These are phyloP conservation scores for Steccherinum ochraceum DNA, from an alignment of 768 basidiomycete species.

Conservation along the genomic window DNA sequence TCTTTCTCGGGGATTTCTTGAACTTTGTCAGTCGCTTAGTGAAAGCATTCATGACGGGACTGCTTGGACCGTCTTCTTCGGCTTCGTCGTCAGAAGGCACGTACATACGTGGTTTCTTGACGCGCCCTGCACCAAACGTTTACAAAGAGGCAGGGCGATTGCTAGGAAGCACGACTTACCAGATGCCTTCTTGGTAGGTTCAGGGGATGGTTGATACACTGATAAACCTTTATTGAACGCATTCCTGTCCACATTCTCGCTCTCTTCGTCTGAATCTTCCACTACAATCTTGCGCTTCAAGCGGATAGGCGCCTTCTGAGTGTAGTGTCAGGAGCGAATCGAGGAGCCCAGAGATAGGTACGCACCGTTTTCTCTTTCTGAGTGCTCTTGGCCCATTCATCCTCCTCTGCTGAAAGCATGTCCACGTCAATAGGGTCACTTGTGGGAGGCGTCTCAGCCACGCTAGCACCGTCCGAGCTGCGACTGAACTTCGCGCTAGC, in stretches of 20 bases:
- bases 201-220: constrained; percentile 10
- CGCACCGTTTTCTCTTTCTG: constrained; percentile 5
- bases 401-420: constrained; percentile 48
- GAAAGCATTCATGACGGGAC: constrained; percentile 37
- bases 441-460: constrained; percentile 61
- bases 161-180: background rate
- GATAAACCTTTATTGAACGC: constrained; percentile 12
- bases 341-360: background rate
- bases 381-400: constrained; percentile 20
- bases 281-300: constrained; percentile 63
- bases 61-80: constrained; percentile 39
- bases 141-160: too few relatives aligned
- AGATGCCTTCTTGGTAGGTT: background rate
- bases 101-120: constrained; percentile 59
- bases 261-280: constrained; percentile 70
- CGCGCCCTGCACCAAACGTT: constrained; percentile 31
- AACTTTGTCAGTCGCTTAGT: constrained; percentile 56
- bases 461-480: constrained; percentile 44
- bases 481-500: constrained; percentile 28
- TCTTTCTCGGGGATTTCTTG: constrained; percentile 55
- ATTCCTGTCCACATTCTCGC: constrained; percentile 6
- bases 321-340: too few relatives aligned
- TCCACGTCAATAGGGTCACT: constrained; percentile 77
- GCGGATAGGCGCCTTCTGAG: constrained; percentile 8
- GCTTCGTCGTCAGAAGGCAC: constrained; percentile 43